A percentile compares a stretch with the other conserved stretches of the same genome.
These are phyloP conservation scores for Globisporangium spinosum DNA, from an alignment of 352 stramenopile species.

Conservation along the genomic window DNA sequence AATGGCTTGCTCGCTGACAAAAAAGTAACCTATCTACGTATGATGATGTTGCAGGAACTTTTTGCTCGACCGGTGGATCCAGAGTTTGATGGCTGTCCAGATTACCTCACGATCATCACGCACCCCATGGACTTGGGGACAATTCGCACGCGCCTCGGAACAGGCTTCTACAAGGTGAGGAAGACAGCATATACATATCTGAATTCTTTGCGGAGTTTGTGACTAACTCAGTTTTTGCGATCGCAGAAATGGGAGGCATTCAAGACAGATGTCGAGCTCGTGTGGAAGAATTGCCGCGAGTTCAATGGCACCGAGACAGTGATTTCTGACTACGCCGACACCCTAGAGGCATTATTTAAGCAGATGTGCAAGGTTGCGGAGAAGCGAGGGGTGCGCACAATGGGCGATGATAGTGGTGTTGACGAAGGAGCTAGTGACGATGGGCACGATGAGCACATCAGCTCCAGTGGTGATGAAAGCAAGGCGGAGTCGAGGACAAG, in stretches of 20 bases:
- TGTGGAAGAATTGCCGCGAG: constrained; percentile 82
- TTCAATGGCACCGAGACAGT: constrained; percentile 79
- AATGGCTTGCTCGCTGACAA: not conserved
- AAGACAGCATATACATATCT: no score
- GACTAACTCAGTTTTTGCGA: no score
- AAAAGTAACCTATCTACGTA: not conserved
- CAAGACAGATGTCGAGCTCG: constrained; percentile 69
- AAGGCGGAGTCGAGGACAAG: constrained; percentile 39
- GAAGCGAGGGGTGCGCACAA: constrained; percentile 42
- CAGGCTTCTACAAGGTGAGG: constrained; percentile 65
- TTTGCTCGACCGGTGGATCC: constrained; percentile 85
- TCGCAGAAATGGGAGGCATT: constrained; percentile 71
- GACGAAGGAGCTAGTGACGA: constrained; percentile 11
- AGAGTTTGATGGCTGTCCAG: constrained; percentile 73
- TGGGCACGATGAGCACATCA: constrained; percentile 25
- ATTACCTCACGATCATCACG: constrained; percentile 81
- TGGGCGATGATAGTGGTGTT: constrained; percentile 30
- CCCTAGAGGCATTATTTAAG: constrained; percentile 59
- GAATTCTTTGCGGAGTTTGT: no score
- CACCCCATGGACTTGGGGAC: constrained; percentile 87
- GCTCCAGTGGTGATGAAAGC: constrained; percentile 39
- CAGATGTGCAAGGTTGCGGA: constrained; percentile 59
- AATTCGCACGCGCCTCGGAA: constrained; percentile 55
- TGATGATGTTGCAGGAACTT: constrained; percentile 40
- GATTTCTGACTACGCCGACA: constrained; percentile 74